Percentiles rank a stretch among this genome's conserved stretches.
These are phyloP conservation scores for Asterophora parasitica DNA, from an alignment of 768 basidiomycete genomes.

Conservation along the genomic window DNA sequence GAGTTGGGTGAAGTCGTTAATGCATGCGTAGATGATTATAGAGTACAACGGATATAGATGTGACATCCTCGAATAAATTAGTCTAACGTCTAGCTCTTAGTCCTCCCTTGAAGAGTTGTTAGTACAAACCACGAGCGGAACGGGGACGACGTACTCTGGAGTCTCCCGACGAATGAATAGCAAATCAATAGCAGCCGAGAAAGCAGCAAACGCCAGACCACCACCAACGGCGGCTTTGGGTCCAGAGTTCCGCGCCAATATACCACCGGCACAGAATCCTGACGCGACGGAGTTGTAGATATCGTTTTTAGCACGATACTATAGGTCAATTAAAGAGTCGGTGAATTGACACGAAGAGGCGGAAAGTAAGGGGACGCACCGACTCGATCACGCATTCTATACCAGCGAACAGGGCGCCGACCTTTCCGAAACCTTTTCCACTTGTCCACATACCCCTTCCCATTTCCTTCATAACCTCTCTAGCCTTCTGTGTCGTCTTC, in stretches of 20 bases:
- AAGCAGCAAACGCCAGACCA: conserved; percentile 88
- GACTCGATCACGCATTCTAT: conserved; percentile 94
- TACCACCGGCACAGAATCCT: conserved; percentile 84
- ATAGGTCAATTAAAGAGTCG: not conserved
- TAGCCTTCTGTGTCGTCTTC: conserved; percentile 72
- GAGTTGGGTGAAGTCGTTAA: not conserved
- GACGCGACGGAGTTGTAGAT: conserved; percentile 86
- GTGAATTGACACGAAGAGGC: not conserved
- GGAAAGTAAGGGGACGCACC: conserved; percentile 43
- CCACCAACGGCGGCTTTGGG: conserved; percentile 85
- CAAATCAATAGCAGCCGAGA: conserved; percentile 86
- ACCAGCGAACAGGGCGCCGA: conserved; percentile 91
- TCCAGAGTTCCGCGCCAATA: conserved; percentile 84
- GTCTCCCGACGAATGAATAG: conserved; percentile 72
- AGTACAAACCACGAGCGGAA: conserved; percentile 6
- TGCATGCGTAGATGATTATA: conserved; percentile 12
- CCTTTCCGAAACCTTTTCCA: conserved; percentile 91
- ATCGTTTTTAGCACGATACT: conserved; percentile 97
- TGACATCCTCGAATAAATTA: conserved; percentile 15
- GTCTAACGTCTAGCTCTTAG: conserved; percentile 37
- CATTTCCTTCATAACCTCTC: conserved; percentile 89
- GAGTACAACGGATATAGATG: conserved; percentile 19
- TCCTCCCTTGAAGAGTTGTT: conserved; percentile 37
- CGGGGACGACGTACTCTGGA: conserved; percentile 53
- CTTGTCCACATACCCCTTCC: conserved; percentile 86